Conservation (phyloP, 331 rosid genomes). For the Dryas integrifolia region DNA sequence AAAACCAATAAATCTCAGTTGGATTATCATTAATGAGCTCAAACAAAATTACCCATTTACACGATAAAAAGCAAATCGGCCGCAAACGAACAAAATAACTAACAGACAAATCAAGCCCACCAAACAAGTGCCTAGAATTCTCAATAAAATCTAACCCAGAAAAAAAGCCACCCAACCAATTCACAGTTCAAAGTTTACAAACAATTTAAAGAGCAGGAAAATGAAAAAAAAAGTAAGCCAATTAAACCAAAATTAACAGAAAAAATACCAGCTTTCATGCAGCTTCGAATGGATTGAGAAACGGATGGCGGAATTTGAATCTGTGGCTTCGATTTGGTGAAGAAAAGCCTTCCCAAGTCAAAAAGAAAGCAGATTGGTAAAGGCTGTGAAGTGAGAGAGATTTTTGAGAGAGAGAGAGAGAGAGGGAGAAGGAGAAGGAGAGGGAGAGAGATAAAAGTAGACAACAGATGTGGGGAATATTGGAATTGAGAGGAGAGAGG, state of each 20-base stretch:
- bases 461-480: constrained; percentile 13
- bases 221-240: background rate
- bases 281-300: constrained; percentile 32
- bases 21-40: background rate
- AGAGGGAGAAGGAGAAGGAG: background rate
- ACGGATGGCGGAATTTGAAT: constrained; percentile 31
- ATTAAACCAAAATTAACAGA: constrained; percentile 27
- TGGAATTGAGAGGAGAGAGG: constrained; percentile 13
- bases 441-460: background rate
- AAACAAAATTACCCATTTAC: constrained; percentile 16
- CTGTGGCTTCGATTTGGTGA: constrained; percentile 45
- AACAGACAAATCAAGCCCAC: constrained; percentile 7
- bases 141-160: constrained; percentile 1
- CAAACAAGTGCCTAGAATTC: constrained; percentile 11
- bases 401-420: constrained; percentile 16
- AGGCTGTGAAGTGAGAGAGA: constrained; percentile 27
- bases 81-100: constrained; percentile 8
- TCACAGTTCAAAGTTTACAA: background rate
- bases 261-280: constrained; percentile 48
- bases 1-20: background rate
- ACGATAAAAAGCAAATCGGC: constrained; percentile 16
- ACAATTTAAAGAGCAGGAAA: constrained; percentile 16
- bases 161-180: background rate
- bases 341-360: constrained; percentile 50
- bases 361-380: constrained; percentile 64